Base-by-base conservation (phyloP, 164 flowering plant species). In the Nymphaea thermarum region DNA sequence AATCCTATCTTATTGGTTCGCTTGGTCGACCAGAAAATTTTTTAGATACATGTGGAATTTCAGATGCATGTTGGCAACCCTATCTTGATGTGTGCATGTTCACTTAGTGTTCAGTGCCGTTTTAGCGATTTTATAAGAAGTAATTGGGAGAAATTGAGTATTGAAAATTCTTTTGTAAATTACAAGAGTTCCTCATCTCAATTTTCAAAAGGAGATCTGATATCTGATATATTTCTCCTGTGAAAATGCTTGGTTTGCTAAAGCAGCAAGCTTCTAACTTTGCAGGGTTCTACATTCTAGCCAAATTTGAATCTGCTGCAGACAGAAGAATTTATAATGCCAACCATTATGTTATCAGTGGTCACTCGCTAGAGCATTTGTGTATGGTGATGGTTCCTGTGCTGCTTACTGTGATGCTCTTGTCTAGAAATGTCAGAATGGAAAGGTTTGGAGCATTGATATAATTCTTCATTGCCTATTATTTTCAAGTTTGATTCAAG, bases 301-400 rank as follows among this genome's bases (percentile, higher is more conserved):
- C 86, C 43, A 78, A 75, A 71, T 64, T 83, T 67, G 84, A 80
- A 81, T 79, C 70, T 63, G 68, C 71, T 65, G 81, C 82, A 59
- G 89, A 85, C 75, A 72, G 61, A 73, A 85, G 79, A 75, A 77
- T 85, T 70, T 83, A 82, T 70, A 61, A 69, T n/a, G 65, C 71
- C 63, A 79, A 71, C 69, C 71, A 61, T 67, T 85, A 83, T 67
- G 45, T 80, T 43, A 80, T 83, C 53, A 85, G 89, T 65, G 89
- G 89, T 61, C 89, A 85, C 67, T 83, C 86, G 36, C 74, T 85
- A 82, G 86, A 72, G 73, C 86, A 85, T 73, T 78, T 83, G 65
- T 82, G 80, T 66, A 78, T 81, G 64, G 84, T 80, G 61, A 67
- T 74, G 71, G 81, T 78, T 62, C 79, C 85, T 51, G 68, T 80